phyloP scores from a whole-genome alignment of 352 stramenopile species.

The Phytophthora cactorum region DNA sequence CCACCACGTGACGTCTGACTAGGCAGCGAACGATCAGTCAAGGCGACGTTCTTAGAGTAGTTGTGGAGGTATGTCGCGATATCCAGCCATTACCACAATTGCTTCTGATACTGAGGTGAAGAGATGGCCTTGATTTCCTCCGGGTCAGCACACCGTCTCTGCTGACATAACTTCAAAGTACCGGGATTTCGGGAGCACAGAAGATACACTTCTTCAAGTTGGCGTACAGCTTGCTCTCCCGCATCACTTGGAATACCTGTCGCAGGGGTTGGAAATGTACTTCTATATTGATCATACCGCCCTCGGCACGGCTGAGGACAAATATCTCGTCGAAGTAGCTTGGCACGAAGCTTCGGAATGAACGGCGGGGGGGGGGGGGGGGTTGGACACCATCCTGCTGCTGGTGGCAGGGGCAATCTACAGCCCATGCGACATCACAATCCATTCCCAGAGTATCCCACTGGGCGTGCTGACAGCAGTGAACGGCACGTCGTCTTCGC shows the following conservation, averaged over 20 bases:
- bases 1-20: no score
- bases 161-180: slow-evolving; percentile 31
- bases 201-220: slow-evolving; percentile 23
- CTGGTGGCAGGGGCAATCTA: no score
- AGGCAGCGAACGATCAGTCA: neutral
- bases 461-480: no score
- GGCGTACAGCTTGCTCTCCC: slow-evolving; percentile 15
- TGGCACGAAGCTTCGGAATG: neutral
- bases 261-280: slow-evolving; percentile 26
- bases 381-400: neutral
- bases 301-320: slow-evolving; percentile 23
- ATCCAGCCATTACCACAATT: neutral
- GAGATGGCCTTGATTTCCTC: slow-evolving; percentile 27
- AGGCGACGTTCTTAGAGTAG: neutral
- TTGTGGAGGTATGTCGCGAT: neutral
- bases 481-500: no score
- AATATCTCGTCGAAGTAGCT: slow-evolving; percentile 16
- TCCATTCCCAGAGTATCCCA: no score
- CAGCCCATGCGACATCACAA: no score
- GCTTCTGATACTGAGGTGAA: slow-evolving; percentile 1
- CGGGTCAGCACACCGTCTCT: slow-evolving; percentile 14
- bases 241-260: slow-evolving; percentile 26
- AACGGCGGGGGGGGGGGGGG: no score
- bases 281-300: slow-evolving; percentile 13
- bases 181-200: slow-evolving; percentile 32